A percentile compares a stretch with the other conserved stretches of the same genome.
phyloP scores from a whole-genome alignment of 495 filamentous ascomycete species.

The Daldinia bambusicola region DNA sequence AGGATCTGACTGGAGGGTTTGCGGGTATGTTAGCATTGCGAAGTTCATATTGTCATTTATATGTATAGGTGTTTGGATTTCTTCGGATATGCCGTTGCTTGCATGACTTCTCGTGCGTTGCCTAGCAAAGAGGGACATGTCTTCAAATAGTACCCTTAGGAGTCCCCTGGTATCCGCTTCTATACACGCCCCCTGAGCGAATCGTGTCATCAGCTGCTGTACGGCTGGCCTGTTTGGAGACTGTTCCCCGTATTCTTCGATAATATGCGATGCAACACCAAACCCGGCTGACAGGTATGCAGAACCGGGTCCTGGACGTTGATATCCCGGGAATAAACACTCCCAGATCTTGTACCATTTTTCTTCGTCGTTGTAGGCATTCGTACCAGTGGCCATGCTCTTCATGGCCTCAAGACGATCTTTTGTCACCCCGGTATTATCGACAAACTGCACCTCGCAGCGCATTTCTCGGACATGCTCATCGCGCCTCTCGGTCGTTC shows the following conservation, averaged over 20 bases:
- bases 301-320: background rate
- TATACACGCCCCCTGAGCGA: too few species aligned
- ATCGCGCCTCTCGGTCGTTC: background rate
- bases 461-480: background rate
- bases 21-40: too few species aligned
- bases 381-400: background rate
- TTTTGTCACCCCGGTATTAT: conserved; percentile 4
- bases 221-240: background rate
- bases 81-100: too few species aligned
- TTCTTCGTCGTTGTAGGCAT: background rate
- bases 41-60: too few species aligned
- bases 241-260: background rate
- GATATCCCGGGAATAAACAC: conserved; percentile 16
- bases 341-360: conserved; percentile 39
- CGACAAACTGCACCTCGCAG: background rate
- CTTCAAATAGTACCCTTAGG: too few species aligned
- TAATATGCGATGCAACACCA: background rate
- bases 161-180: too few species aligned
- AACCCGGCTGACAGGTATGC: background rate
- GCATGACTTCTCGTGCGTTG: too few species aligned
- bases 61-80: too few species aligned
- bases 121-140: too few species aligned
- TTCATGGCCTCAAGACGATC: conserved; percentile 16
- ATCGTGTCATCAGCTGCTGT: too few species aligned
- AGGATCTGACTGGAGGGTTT: too few species aligned